Evolutionary conservation across 2,329 filamentous ascomycete species (phyloP), one percentile per base, ranked within the genome.

Genomic region (Fusarium fujikuroi): DNA sequence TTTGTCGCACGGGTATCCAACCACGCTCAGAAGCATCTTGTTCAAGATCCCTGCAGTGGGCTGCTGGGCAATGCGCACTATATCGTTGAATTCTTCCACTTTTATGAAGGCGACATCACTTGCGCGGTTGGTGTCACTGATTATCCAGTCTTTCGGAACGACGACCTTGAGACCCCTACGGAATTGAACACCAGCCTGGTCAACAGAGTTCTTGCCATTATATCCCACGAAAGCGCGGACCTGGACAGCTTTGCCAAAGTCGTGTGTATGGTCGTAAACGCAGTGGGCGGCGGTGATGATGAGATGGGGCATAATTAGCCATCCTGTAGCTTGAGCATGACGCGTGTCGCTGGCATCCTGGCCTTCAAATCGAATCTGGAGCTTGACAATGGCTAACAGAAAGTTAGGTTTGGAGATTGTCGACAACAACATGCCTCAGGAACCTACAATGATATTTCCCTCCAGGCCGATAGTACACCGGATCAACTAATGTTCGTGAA

Each of bases 371-470:
- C 14, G 34, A 28, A 54, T n/a, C 9, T 39, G 23, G 19, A 54
- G 50, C 19, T 54, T 54, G 5, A n/a, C 50, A 16, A 54, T 39
- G 2, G 50, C 50, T 53, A 18, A 12, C 2, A 1, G 0, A 28
- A 3, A 16, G 9, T 37, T 7, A 28, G 18, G 9, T 2, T 3
- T 3, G 2, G 21, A 7, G 16, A 8, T 12, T 10, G 0, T 32
- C 16, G 21, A 50, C 1, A 14, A 5, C 0, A 2, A 19, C 34
- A 19, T 23, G 30, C n/a, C 12, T 6, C 12, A 3, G 9, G 5
- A 10, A 11, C 34, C 14, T 37, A 53, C 50, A 36, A 16, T 53
- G 5, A 16, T 39, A 53, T 39, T 39, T 39, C 7, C 34, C 19
- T 21, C 34, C 34, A 39, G 50, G 50, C 2, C 3, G 23, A 9